Base-by-base conservation (phyloP, 768 basidiomycete genomes). In the Auricularia heimuer region DNA sequence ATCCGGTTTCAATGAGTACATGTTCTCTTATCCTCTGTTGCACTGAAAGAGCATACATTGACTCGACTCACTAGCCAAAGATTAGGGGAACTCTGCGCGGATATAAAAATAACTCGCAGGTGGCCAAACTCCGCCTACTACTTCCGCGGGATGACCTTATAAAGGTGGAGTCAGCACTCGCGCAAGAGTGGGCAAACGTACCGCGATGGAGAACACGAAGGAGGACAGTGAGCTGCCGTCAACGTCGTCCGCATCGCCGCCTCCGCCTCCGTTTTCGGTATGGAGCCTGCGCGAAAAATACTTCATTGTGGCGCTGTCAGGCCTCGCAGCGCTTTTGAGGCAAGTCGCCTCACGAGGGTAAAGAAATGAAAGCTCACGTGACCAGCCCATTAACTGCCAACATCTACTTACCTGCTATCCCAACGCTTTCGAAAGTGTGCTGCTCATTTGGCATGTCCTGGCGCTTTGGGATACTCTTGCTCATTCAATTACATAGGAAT, bases 361-460 rank as follows among this genome's bases (percentile, higher is more conserved):
- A 6, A 6, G 18, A 6, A 24, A 51, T 18, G 16, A 14, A 4
- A 3, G 6, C 21, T 51, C 18, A 51, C 47, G 18, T 51, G 18
- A 16, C 21, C 16, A 51, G 47, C 21, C 47, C 47, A 21, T 21
- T 51, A 1, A 51, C 47, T 16, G 47, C 47, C 16, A 51, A 71
- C 54, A 73, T 73, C 63, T 76, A 73, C 66, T 71, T 73, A 21
- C 75, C 75, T 1, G 89, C 86, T 16, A 86, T 94, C 44, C 92
- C 91, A 1, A 79, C 82, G 0, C 75, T 93, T 24, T 79, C 86
- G 0, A 21, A 51, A 4, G 47, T 51, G 16, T 51, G 47, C 21
- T 4, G 2, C 10, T 2, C 11, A 2, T 51, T 18, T 12, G 11
- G 6, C 47, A 21, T 51, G 10, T 42, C 39, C 29, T 29, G 12